phyloP scores from a whole-genome alignment of 257 asterid genomes.

The Ligustrum vulgare region DNA sequence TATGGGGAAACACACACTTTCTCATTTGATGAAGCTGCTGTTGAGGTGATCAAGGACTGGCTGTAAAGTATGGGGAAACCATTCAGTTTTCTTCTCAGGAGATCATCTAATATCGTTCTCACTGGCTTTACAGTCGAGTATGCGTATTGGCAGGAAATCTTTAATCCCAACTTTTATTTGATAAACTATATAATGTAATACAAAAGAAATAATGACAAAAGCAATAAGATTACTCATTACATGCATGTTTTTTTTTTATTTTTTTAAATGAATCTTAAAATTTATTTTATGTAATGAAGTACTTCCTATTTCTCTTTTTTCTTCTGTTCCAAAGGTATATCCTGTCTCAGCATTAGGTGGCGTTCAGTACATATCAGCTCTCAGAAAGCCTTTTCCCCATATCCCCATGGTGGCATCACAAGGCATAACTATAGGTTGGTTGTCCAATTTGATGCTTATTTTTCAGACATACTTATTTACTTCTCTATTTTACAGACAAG shows the following conservation, averaged over 20 bases:
- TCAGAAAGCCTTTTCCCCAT: slow-evolving; percentile 71
- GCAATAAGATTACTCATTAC: neutral
- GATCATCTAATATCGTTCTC: neutral
- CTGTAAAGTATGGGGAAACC: neutral
- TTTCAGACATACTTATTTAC: slow-evolving; percentile 2
- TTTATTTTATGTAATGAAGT: neutral
- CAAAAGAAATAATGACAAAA: neutral
- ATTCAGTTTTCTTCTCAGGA: neutral
- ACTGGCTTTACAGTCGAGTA: neutral
- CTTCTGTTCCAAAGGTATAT: slow-evolving; percentile 51
- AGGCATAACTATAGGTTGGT: slow-evolving; percentile 73
- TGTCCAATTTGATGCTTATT: slow-evolving; percentile 9
- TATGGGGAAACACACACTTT: neutral
- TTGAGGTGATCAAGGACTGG: slow-evolving; percentile 82
- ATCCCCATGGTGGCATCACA: slow-evolving; percentile 89
- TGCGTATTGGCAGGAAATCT: neutral
- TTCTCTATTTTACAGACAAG: neutral
- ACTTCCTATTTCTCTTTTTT: slow-evolving; percentile 4
- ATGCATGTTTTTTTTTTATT: neutral
- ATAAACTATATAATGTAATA: neutral
- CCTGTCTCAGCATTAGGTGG: slow-evolving; percentile 83
- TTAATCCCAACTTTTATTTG: neutral
- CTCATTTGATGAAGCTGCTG: slow-evolving; percentile 56
- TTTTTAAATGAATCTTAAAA: neutral
- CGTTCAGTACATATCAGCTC: slow-evolving; percentile 60